Conservation (phyloP, 2,329 filamentous ascomycete genomes). For the Epichloe sibirici region DNA sequence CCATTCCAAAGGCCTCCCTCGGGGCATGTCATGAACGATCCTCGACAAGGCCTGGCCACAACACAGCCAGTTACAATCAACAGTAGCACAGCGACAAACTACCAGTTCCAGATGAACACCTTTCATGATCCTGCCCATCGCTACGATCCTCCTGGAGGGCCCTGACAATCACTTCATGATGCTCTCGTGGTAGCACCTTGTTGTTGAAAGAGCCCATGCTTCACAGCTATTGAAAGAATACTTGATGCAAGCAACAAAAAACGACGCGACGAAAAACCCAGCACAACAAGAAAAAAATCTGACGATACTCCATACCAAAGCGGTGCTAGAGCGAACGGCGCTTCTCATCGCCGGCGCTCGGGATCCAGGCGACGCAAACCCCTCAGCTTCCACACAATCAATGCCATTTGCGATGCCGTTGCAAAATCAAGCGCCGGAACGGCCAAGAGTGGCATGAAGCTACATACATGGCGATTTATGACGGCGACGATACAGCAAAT, state of each 20-base stretch:
- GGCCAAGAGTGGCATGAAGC: neutral
- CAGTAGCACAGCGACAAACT: slow-evolving; percentile 12
- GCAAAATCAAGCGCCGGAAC: neutral
- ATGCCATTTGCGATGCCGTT: neutral
- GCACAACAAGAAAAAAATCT: too few species aligned
- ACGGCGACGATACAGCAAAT: neutral
- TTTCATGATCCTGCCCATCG: slow-evolving; percentile 12
- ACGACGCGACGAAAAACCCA: too few species aligned
- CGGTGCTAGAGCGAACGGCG: too few species aligned
- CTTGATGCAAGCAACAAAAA: too few species aligned
- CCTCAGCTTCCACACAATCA: neutral
- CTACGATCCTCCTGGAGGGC: slow-evolving; percentile 11
- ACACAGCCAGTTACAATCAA: slow-evolving; percentile 12
- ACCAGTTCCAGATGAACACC: slow-evolving; percentile 14
- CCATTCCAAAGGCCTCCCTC: slow-evolving; percentile 10
- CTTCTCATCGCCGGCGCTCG: too few species aligned
- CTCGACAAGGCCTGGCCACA: slow-evolving; percentile 9
- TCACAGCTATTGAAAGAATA: too few species aligned
- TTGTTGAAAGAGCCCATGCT: neutral
- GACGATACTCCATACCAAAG: too few species aligned
- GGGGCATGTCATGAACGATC: slow-evolving; percentile 14
- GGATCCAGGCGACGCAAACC: neutral
- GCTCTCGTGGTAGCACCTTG: neutral
- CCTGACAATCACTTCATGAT: slow-evolving; percentile 9
- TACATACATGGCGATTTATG: neutral